These are phyloP conservation scores for Fusarium miscanthi DNA, from an alignment of 2,329 filamentous ascomycete genomes.

Conservation along the genomic window DNA sequence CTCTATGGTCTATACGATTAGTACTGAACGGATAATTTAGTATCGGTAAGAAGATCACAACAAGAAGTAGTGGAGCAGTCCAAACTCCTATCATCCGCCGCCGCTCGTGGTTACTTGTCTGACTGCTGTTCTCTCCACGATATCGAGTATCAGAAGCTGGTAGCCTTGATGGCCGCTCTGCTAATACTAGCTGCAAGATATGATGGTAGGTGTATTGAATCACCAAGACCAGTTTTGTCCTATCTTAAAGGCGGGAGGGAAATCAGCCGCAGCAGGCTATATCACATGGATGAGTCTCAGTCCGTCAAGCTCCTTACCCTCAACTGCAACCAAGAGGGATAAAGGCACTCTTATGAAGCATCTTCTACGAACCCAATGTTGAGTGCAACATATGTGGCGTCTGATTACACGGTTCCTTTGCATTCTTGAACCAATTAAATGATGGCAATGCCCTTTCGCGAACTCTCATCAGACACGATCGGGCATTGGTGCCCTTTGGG, in stretches of 20 bases:
- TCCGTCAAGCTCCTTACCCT: background rate
- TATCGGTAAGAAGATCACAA: background rate
- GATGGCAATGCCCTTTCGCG: background rate
- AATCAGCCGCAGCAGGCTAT: background rate
- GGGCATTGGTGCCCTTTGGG: background rate
- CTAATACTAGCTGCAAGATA: background rate
- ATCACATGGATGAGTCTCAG: background rate
- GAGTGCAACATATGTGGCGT: background rate
- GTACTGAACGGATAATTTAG: background rate
- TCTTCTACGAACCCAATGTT: background rate
- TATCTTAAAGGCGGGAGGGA: background rate
- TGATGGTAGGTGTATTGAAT: background rate
- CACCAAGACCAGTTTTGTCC: too few relatives aligned
- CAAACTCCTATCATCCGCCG: too few relatives aligned
- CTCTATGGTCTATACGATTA: rapidly evolving
- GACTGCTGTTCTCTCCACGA: background rate
- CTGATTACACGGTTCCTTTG: background rate
- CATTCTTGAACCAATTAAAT: background rate
- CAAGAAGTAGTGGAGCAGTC: rapidly evolving
- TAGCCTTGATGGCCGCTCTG: background rate
- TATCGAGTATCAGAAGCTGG: rapidly evolving
- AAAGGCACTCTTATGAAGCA: background rate
- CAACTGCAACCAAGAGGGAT: background rate
- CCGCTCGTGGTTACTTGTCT: too few relatives aligned
- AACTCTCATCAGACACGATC: background rate